A percentile compares a stretch with the other conserved stretches of the same genome.
Conservation (phyloP, 1,284 basidiomycete species). For the Phaffia rhodozyma region DNA sequence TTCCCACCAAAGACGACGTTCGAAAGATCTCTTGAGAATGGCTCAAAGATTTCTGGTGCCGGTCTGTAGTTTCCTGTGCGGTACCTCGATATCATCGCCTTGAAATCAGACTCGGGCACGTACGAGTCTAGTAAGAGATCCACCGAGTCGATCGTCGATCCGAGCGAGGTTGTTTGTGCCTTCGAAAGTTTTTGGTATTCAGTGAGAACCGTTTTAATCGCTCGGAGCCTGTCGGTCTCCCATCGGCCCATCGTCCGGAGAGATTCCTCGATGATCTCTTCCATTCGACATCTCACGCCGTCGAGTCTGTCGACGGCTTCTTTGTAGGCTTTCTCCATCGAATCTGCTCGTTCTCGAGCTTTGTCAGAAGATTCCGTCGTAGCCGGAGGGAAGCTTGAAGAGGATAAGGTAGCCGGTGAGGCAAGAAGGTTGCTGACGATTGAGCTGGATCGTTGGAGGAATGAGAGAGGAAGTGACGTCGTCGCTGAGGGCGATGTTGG, state of each 20-base stretch:
- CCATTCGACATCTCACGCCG: constrained; percentile 50
- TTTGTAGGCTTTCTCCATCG: constrained; percentile 5
- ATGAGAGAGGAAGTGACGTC: background rate
- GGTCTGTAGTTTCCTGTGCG: constrained; percentile 83
- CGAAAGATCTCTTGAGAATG: constrained; percentile 59
- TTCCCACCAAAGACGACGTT: constrained; percentile 83
- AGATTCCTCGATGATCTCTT: constrained; percentile 70
- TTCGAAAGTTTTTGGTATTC: constrained; percentile 15
- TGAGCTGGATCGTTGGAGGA: constrained; percentile 1
- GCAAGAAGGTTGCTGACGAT: background rate
- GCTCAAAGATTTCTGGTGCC: constrained; percentile 68
- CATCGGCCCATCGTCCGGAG: constrained; percentile 66
- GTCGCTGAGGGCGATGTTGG: background rate
- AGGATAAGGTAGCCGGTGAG: constrained; percentile 3
- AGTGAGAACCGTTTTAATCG: constrained; percentile 51
- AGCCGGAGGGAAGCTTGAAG: background rate
- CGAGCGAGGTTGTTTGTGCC: constrained; percentile 7
- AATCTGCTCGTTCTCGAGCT: background rate
- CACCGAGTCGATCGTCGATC: constrained; percentile 42
- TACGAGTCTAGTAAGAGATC: constrained; percentile 63
- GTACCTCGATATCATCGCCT: constrained; percentile 64
- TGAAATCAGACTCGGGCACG: constrained; percentile 71
- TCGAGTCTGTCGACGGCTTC: constrained; percentile 14
- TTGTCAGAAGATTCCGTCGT: background rate
- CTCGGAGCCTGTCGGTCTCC: constrained; percentile 68